Base-by-base conservation (phyloP, 2,329 filamentous ascomycete species). In the Cladosporium sp. region DNA sequence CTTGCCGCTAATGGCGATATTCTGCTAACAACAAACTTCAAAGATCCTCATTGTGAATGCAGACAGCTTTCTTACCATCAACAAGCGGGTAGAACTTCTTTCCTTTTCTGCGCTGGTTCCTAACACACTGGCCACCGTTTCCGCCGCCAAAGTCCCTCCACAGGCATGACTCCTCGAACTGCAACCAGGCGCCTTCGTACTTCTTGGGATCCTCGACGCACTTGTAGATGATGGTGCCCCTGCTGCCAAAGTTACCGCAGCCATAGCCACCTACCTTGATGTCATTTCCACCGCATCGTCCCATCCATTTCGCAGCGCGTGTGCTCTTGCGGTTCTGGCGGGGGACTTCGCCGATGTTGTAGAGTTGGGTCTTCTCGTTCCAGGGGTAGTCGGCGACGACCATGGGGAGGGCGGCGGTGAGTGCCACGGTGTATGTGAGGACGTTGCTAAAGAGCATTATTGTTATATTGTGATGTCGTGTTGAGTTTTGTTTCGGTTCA, bases 231-330 rank as follows among this genome's bases (percentile, higher is more conserved):
- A 5, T 7, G 10, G 40, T 55, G 15, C 52, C 52, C 3, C 22
- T 35, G 35, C 15, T 37, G 17, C 51, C 51, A 32, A 47, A 55
- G 40, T 47, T 36, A 13, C 52, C 52, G 52, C 52, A 55, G 28
- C 17, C 52, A 32, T 35, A 47, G 15, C n/a, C 52, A 5, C 52
- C 52, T 3, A 25, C 15, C 4, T 25, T 25, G 40, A 55, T 28
- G 40, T 47, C 52, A 32, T 17, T 13, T 19, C 52, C 40, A 15
- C 32, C 40, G 32, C 40, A 47, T 15, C 20, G 20, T 32, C 52
- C 52, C 40, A 47, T 37, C 28, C 28, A 47, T 9, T 19, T 13
- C 7, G 52, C 42, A 12, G 52, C 22, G 13, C 20, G 19, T 10
- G 40, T 17, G 13, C 7, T 44, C 48, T 51, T 51, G 19, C 19